phyloP scores from a whole-genome alignment of 2,329 filamentous ascomycete genomes.

The Pyrenophora tritici-repentis region DNA sequence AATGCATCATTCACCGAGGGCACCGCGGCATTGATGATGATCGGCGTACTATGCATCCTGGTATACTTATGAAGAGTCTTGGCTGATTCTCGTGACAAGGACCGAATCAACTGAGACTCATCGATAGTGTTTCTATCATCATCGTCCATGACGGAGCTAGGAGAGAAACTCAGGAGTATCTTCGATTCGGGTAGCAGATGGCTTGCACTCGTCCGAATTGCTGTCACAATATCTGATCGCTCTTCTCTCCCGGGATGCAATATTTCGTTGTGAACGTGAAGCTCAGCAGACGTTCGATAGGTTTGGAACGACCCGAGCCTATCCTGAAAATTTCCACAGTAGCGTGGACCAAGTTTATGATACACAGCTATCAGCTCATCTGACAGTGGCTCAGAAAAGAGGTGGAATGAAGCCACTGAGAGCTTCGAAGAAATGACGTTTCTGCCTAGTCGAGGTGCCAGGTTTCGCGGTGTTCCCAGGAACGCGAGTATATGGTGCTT shows the following conservation, averaged over 20 bases:
- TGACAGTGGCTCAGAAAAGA: conserved; percentile 85
- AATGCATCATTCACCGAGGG: conserved; percentile 88
- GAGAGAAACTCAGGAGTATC: conserved; percentile 81
- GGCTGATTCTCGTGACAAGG: conserved; percentile 73
- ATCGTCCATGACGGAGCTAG: conserved; percentile 78
- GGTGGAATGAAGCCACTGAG: conserved; percentile 86
- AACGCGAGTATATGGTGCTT: conserved; percentile 84
- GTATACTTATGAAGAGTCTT: conserved; percentile 71
- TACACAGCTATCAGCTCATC: conserved; percentile 93
- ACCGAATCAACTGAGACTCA: conserved; percentile 76
- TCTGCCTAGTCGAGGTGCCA: conserved; percentile 75
- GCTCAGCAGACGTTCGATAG: conserved; percentile 86
- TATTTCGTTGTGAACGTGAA: conserved; percentile 90
- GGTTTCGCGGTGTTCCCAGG: conserved; percentile 85
- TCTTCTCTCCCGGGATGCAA: conserved; percentile 89
- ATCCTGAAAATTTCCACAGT: conserved; percentile 96
- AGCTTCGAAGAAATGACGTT: conserved; percentile 78
- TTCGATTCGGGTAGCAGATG: conserved; percentile 79
- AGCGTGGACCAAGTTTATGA: conserved; percentile 84
- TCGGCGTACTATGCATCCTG: conserved; percentile 72
- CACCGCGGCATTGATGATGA: conserved; percentile 87
- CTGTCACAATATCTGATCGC: conserved; percentile 85
- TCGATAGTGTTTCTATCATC: conserved; percentile 73
- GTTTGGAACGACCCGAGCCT: conserved; percentile 95
- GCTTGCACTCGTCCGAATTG: conserved; percentile 84